A percentile compares a stretch with the other conserved stretches of the same genome.
These are phyloP conservation scores for Fusarium scirpi DNA, from an alignment of 2,329 filamentous ascomycete species.

Conservation along the genomic window DNA sequence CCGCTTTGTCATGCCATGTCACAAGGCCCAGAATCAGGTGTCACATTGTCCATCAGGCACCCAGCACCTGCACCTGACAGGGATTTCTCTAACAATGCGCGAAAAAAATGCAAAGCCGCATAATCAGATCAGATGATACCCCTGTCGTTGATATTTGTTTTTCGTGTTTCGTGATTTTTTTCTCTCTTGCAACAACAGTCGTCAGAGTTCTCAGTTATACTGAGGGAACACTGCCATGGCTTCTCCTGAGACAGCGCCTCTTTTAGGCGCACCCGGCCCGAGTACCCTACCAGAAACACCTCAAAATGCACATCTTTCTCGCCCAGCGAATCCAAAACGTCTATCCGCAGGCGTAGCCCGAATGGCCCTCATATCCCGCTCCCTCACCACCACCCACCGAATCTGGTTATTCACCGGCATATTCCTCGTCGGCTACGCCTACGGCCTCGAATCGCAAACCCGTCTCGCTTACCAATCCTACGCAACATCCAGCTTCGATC, in stretches of 20 bases:
- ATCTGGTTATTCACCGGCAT: slow-evolving; percentile 66
- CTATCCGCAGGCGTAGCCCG: slow-evolving; percentile 61
- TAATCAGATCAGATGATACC: not conserved
- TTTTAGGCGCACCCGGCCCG: slow-evolving; percentile 16
- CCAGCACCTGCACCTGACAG: slow-evolving; percentile 4
- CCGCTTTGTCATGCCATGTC: slow-evolving; percentile 26
- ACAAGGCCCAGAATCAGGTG: slow-evolving; percentile 16
- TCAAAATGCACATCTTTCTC: not conserved
- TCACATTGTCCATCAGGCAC: slow-evolving; percentile 12
- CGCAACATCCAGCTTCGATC: slow-evolving; percentile 63
- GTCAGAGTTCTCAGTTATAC: not conserved
- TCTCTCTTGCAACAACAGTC: not conserved
- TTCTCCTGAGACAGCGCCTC: slow-evolving; percentile 28
- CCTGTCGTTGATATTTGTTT: not conserved
- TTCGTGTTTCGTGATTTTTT: slow-evolving; percentile 1
- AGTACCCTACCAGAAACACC: not conserved
- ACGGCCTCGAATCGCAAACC: slow-evolving; percentile 67
- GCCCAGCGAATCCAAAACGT: slow-evolving; percentile 12
- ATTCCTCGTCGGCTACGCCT: slow-evolving; percentile 71
- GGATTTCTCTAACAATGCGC: not conserved
- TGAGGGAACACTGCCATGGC: not conserved
- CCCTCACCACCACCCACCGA: slow-evolving; percentile 61
- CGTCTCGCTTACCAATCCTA: slow-evolving; percentile 65
- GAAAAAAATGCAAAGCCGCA: not conserved
- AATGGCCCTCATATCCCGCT: slow-evolving; percentile 62